Conservation (phyloP, 257 asterid genomes). For the Fraxinus excelsior region DNA sequence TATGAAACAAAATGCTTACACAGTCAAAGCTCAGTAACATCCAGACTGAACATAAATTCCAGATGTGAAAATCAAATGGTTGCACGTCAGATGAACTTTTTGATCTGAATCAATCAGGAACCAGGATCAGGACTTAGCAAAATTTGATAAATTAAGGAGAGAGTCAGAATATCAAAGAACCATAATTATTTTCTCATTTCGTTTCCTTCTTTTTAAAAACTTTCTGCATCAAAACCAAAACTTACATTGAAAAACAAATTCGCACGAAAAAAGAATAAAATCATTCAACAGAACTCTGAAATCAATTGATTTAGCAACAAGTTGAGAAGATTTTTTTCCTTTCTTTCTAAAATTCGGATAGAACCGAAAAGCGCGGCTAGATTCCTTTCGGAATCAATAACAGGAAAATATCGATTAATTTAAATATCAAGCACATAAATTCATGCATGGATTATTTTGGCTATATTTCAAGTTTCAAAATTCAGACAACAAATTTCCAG, state of each 20-base stretch:
- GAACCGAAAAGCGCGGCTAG: background rate
- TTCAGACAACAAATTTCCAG: background rate
- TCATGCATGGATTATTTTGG: background rate
- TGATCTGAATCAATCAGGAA: background rate
- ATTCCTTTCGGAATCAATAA: background rate
- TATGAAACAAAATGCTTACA: background rate
- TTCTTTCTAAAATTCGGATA: background rate
- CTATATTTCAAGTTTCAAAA: background rate
- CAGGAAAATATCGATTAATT: background rate
- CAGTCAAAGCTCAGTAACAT: background rate
- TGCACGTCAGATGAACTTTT: background rate
- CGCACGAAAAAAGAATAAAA: background rate
- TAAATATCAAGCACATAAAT: slow-evolving; percentile 11
- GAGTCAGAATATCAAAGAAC: background rate
- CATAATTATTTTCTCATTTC: background rate
- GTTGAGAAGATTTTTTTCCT: slow-evolving; percentile 23
- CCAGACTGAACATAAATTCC: background rate
- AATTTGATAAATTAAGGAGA: background rate
- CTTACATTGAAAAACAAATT: background rate
- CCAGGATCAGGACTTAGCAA: slow-evolving; percentile 6
- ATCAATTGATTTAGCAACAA: slow-evolving; percentile 9
- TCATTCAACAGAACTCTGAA: slow-evolving; percentile 1
- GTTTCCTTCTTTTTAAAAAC: background rate
- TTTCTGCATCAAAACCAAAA: background rate
- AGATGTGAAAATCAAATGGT: background rate